Percentiles rank a stretch among this genome's conserved stretches.
phyloP scores from a whole-genome alignment of 2,329 filamentous ascomycete species.

The Exophiala aquamarina region DNA sequence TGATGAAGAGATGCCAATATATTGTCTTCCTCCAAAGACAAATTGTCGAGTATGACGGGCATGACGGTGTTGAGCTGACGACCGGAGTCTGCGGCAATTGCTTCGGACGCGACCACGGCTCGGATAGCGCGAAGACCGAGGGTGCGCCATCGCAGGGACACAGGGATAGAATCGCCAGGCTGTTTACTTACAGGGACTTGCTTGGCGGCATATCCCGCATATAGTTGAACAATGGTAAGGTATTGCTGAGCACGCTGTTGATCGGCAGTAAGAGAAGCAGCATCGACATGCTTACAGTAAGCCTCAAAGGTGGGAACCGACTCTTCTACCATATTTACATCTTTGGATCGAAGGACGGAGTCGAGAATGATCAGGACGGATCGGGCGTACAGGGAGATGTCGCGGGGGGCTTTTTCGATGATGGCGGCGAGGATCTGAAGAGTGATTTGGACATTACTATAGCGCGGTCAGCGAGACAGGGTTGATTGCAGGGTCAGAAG shows the following conservation, averaged over 20 bases:
- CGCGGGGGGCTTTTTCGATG: constrained; percentile 88
- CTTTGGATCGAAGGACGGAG: constrained; percentile 77
- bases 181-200: constrained; percentile 43
- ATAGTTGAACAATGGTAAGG: constrained; percentile 75
- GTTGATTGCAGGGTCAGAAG: not conserved
- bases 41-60: constrained; percentile 81
- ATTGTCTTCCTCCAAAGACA: constrained; percentile 72
- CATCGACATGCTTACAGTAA: constrained; percentile 87
- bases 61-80: constrained; percentile 77
- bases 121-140: constrained; percentile 76
- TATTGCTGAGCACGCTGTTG: constrained; percentile 80
- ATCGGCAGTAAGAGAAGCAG: constrained; percentile 79
- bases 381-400: constrained; percentile 82
- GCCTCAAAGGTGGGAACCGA: constrained; percentile 82
- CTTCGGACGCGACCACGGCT: constrained; percentile 76
- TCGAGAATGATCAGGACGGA: constrained; percentile 83
- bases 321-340: constrained; percentile 90
- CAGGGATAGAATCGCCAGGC: constrained; percentile 54
- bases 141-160: constrained; percentile 75
- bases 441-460: constrained; percentile 88
- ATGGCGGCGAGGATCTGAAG: constrained; percentile 88
- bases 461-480: constrained; percentile 10
- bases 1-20: constrained; percentile 68
- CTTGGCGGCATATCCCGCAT: constrained; percentile 76
- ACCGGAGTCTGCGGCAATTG: constrained; percentile 70